phyloP scores from a whole-genome alignment of 805 yeast genomes.

The Pichia deserticola region DNA sequence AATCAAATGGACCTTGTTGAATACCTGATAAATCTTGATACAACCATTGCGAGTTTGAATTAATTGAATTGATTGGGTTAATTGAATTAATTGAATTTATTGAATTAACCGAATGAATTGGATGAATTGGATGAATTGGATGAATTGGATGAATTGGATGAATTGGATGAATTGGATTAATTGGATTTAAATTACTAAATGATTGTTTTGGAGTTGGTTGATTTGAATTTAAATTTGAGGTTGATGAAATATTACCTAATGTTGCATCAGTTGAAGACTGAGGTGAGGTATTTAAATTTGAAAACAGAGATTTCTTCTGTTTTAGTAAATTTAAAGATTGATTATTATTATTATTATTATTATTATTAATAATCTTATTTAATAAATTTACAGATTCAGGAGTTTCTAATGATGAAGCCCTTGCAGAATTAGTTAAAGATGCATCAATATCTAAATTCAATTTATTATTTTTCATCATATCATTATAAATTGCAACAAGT shows the following conservation, averaged over 20 bases:
- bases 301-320: not conserved
- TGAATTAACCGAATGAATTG: not conserved
- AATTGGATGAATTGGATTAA: not conserved
- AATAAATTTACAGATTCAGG: conserved; percentile 2
- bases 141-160: not conserved
- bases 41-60: conserved; percentile 38
- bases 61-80: no score
- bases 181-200: not conserved
- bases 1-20: conserved; percentile 78
- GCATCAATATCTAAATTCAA: conserved; percentile 2
- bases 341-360: no score
- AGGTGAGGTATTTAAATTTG: not conserved
- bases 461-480: not conserved
- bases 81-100: not conserved
- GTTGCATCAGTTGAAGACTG: not conserved
- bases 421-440: conserved; percentile 1
- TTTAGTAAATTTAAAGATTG: no score
- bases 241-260: not conserved
- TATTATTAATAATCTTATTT: not conserved
- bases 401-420: not conserved
- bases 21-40: conserved; percentile 64
- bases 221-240: not conserved
- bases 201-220: not conserved
- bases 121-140: not conserved
- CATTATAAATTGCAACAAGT: conserved; percentile 1